Percentiles rank a stretch among this genome's conserved stretches.
phyloP scores from a whole-genome alignment of 495 filamentous ascomycete species.

The Hyaloscypha bicolor region DNA sequence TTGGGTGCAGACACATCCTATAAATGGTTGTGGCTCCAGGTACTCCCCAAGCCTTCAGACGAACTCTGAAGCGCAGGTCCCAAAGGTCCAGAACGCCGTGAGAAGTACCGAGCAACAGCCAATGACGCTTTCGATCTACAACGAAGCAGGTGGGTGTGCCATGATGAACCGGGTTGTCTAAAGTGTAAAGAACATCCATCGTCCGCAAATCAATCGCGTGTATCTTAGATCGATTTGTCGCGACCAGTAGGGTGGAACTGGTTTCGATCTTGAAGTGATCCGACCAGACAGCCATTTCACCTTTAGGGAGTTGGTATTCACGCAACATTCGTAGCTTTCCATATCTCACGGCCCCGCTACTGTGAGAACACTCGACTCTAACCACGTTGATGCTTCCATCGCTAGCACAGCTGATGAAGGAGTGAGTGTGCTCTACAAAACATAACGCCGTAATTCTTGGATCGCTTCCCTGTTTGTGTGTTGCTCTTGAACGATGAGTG shows the following conservation, averaged over 20 bases:
- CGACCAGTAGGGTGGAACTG: conserved; percentile 78
- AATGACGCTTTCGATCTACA: conserved; percentile 79
- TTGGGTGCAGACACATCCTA: conserved; percentile 74
- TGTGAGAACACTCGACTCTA: conserved; percentile 73
- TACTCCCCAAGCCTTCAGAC: conserved; percentile 87
- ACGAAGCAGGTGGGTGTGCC: conserved; percentile 94
- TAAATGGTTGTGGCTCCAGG: conserved; percentile 82
- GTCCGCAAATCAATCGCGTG: conserved; percentile 85
- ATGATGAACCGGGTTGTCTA: conserved; percentile 92
- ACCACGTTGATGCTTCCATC: conserved; percentile 92
- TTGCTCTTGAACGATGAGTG: conserved; percentile 84
- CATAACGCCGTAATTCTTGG: conserved; percentile 77
- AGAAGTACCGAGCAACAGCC: conserved; percentile 89
- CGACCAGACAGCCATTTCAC: conserved; percentile 85
- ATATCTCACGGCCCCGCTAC: conserved; percentile 65
- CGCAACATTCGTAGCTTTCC: conserved; percentile 74
- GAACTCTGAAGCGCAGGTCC: conserved; percentile 91
- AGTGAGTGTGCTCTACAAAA: conserved; percentile 93
- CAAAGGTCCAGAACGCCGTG: conserved; percentile 93
- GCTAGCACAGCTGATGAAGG: conserved; percentile 83
- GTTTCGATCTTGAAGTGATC: conserved; percentile 87
- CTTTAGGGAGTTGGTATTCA: conserved; percentile 73
- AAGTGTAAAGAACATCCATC: conserved; percentile 77
- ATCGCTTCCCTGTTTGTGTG: conserved; percentile 69
- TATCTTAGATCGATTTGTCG: conserved; percentile 82